Evolutionary conservation across 2,329 filamentous ascomycete species (phyloP).

Genomic region (Furcasterigmium furcatum): DNA sequence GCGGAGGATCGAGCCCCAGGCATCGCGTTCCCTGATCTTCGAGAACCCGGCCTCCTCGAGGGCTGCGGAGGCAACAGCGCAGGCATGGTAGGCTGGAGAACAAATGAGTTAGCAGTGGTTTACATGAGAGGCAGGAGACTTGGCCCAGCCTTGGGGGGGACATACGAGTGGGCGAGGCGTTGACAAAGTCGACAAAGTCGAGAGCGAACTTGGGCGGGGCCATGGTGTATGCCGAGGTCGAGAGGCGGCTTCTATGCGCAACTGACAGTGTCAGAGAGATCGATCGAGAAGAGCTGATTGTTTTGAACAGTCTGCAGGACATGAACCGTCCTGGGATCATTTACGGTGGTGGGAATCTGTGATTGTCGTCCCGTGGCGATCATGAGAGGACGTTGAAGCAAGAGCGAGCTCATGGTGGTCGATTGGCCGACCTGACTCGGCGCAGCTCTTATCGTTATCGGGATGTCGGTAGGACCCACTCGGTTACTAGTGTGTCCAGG

Average conservation of each 20-base stretch:
- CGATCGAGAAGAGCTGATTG: not conserved
- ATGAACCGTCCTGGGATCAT: conserved; percentile 9
- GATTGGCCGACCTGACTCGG: not conserved
- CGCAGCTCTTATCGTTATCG: not conserved
- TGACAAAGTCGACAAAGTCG: conserved; percentile 91
- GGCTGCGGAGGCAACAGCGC: conserved; percentile 71
- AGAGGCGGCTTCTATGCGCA: conserved; percentile 15
- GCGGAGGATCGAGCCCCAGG: conserved; percentile 75
- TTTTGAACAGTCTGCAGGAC: conserved; percentile 7
- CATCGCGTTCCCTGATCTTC: conserved; percentile 85
- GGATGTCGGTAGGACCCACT: no score
- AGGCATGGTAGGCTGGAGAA: conserved; percentile 82
- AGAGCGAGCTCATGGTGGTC: not conserved
- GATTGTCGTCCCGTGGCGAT: not conserved
- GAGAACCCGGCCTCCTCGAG: conserved; percentile 83
- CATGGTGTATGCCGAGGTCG: conserved; percentile 38
- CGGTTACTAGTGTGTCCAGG: no score
- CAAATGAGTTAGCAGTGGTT: not conserved
- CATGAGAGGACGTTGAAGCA: not conserved
- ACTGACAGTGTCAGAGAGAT: conserved; percentile 1
- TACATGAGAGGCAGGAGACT: not conserved
- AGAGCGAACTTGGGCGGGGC: conserved; percentile 55
- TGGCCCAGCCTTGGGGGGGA: conserved; percentile 6
- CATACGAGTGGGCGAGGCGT: conserved; percentile 89
- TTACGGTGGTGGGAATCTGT: not conserved